Evolutionary conservation across 176 grass and related monocot species (phyloP).

Genomic region (Saccharum spontaneum): DNA sequence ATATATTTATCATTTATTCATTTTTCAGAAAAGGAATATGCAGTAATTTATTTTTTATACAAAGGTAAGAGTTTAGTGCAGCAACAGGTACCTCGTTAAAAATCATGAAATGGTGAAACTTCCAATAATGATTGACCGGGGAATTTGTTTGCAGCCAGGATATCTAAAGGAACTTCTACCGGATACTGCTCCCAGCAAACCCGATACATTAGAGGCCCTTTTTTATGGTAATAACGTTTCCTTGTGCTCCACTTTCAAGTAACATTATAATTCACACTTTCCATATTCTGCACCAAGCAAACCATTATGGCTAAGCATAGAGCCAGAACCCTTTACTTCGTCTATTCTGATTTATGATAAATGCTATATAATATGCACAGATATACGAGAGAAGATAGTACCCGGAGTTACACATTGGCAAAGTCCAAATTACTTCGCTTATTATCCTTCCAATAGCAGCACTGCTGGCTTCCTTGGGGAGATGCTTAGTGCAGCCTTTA

Average conservation of each 20-base stretch:
- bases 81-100: neutral
- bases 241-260: neutral
- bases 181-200: constrained; percentile 50
- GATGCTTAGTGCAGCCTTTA: constrained; percentile 73
- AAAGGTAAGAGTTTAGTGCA: neutral
- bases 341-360: constrained; percentile 10
- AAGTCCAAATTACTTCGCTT: constrained; percentile 67
- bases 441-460: constrained; percentile 70
- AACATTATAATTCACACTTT: neutral
- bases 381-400: constrained; percentile 60
- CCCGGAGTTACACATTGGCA: constrained; percentile 84
- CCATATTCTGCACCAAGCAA: neutral
- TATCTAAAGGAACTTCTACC: constrained; percentile 72
- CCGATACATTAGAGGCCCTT: constrained; percentile 62
- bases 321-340: neutral
- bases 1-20: neutral
- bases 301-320: neutral
- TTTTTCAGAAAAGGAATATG: neutral
- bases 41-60: neutral
- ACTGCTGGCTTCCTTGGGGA: constrained; percentile 81
- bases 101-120: too few relatives aligned
- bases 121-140: constrained; percentile 6
- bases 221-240: constrained; percentile 58
- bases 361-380: constrained; percentile 17
- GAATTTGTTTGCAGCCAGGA: constrained; percentile 56